Percentiles rank a stretch among this genome's conserved stretches.
These are phyloP conservation scores for Xylaria telfairii DNA, from an alignment of 495 filamentous ascomycete genomes.

Conservation along the genomic window DNA sequence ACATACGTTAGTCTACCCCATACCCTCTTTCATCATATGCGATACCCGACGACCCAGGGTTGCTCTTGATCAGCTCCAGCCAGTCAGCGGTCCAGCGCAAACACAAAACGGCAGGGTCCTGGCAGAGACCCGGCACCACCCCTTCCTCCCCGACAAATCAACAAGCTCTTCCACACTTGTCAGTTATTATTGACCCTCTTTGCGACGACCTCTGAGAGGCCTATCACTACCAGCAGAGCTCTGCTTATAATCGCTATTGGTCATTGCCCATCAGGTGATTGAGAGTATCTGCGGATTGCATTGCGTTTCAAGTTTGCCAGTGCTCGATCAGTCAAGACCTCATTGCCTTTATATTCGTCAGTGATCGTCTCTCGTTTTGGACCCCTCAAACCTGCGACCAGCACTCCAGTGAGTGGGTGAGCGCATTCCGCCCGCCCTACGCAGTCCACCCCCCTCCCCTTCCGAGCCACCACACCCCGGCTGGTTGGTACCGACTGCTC, in stretches of 20 bases:
- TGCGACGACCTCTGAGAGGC: constrained; percentile 47
- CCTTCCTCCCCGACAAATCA: constrained; percentile 50
- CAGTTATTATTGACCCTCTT: constrained; percentile 42
- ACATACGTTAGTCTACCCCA: constrained; percentile 5
- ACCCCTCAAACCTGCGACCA: constrained; percentile 20
- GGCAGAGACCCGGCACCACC: constrained; percentile 25
- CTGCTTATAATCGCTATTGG: constrained; percentile 51
- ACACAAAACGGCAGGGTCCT: constrained; percentile 35
- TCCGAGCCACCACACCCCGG: constrained; percentile 35
- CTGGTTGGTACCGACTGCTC: constrained; percentile 29
- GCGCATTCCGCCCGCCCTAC: constrained; percentile 22
- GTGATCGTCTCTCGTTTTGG: constrained; percentile 29
- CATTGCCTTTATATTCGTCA: constrained; percentile 28
- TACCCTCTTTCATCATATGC: constrained; percentile 14
- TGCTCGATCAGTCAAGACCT: constrained; percentile 47
- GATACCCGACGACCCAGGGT: constrained; percentile 19
- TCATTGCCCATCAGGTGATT: constrained; percentile 55
- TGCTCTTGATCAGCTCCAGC: constrained; percentile 34
- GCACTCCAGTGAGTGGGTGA: constrained; percentile 32
- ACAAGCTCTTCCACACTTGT: constrained; percentile 38
- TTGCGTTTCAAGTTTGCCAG: constrained; percentile 42
- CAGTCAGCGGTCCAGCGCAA: constrained; percentile 42
- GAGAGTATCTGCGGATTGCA: constrained; percentile 52
- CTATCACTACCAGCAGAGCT: constrained; percentile 53
- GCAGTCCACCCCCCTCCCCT: constrained; percentile 28